Conservation (phyloP, 495 filamentous ascomycete species). For the Aspergillus diversus region DNA sequence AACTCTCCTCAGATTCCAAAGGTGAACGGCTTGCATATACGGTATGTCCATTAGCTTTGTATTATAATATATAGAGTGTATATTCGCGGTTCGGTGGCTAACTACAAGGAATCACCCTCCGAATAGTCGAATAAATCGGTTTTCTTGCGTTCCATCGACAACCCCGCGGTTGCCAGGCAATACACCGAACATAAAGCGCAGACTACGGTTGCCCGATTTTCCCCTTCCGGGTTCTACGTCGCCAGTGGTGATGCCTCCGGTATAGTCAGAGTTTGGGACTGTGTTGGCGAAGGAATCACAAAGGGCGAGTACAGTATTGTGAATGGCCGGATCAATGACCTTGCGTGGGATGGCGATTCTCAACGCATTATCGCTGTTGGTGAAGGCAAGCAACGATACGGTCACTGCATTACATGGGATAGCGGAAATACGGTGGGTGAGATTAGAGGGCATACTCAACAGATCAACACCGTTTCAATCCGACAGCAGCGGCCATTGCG, state of each 20-base stretch:
- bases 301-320: slow-evolving; percentile 92
- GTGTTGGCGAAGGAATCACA: slow-evolving; percentile 56
- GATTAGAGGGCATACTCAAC: slow-evolving; percentile 84
- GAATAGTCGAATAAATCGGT: slow-evolving; percentile 92
- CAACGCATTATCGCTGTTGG: slow-evolving; percentile 96
- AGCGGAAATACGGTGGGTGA: slow-evolving; percentile 95
- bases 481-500: slow-evolving; percentile 86
- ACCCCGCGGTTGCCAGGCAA: slow-evolving; percentile 79
- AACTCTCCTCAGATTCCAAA: slow-evolving; percentile 86
- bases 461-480: slow-evolving; percentile 89
- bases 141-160: slow-evolving; percentile 89
- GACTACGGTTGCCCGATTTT: slow-evolving; percentile 91
- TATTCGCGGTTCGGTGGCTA: slow-evolving; percentile 10
- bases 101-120: slow-evolving; percentile 14
- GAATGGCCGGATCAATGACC: slow-evolving; percentile 90
- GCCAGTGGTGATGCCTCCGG: slow-evolving; percentile 91
- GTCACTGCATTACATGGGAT: slow-evolving; percentile 93
- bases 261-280: slow-evolving; percentile 87
- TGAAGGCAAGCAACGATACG: slow-evolving; percentile 90
- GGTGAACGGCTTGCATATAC: slow-evolving; percentile 94
- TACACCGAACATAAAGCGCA: slow-evolving; percentile 87
- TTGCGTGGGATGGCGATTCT: slow-evolving; percentile 97
- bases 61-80: neutral
- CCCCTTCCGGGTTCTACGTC: slow-evolving; percentile 92
- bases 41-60: slow-evolving; percentile 53